These are phyloP conservation scores for Magnolia officinalis DNA, from an alignment of 164 flowering plant genomes.

Conservation along the genomic window DNA sequence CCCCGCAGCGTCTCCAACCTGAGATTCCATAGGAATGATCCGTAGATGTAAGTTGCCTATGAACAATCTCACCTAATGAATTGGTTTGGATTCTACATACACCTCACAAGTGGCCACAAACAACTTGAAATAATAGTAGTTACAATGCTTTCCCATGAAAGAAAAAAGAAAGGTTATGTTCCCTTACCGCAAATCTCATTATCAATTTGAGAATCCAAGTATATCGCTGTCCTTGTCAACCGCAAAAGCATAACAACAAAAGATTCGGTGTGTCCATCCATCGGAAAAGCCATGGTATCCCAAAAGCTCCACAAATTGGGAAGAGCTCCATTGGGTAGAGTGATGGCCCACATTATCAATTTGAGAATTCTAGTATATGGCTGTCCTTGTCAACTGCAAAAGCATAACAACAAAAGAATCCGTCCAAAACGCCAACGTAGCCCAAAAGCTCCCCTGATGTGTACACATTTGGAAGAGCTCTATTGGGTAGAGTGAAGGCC, in stretches of 20 bases:
- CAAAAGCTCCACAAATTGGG: neutral
- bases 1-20: too few relatives aligned
- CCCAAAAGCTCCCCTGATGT: neutral
- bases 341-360: neutral
- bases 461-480: neutral
- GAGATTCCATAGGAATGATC: too few relatives aligned
- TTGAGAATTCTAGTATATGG: neutral
- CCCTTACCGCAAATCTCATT: neutral
- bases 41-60: too few relatives aligned
- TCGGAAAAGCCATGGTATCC: neutral
- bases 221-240: neutral
- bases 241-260: neutral
- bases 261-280: neutral
- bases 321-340: neutral
- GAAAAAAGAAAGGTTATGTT: too few relatives aligned
- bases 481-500: neutral
- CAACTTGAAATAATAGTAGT: too few relatives aligned
- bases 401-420: neutral
- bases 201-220: neutral
- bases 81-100: too few relatives aligned
- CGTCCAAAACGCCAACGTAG: neutral
- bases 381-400: neutral
- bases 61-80: too few relatives aligned
- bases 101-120: too few relatives aligned
- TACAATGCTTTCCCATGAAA: too few relatives aligned